phyloP scores from a whole-genome alignment of 1,139 yeast genomes.

The Pichia sp. region DNA sequence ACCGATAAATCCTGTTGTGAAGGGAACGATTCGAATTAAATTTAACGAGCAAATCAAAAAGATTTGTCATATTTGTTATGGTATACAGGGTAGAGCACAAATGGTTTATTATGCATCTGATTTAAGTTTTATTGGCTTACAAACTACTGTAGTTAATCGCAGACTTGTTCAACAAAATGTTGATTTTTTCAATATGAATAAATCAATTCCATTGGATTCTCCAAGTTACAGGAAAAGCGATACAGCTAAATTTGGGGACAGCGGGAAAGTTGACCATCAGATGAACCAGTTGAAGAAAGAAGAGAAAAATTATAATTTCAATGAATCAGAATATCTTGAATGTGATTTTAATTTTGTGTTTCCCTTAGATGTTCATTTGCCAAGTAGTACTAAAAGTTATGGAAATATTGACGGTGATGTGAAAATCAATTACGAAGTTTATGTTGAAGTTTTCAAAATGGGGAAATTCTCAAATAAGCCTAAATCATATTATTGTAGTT shows the following conservation, averaged over 20 bases:
- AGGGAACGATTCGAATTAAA: constrained; percentile 1
- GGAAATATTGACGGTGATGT: constrained; percentile 9
- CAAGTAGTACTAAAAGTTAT: constrained; percentile 9
- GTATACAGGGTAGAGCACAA: constrained; percentile 7
- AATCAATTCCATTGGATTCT: constrained; percentile 4
- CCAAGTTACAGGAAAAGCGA: no score
- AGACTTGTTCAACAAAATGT: constrained; percentile 1
- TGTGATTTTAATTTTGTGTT: constrained; percentile 7
- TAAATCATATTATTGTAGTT: not conserved
- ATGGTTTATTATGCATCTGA: constrained; percentile 4
- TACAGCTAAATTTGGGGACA: no score
- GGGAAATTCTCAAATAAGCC: constrained; percentile 4
- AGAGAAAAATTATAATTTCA: not conserved
- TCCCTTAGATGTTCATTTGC: constrained; percentile 8
- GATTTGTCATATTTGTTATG: constrained; percentile 7
- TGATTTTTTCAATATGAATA: constrained; percentile 3
- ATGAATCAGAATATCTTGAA: constrained; percentile 7
- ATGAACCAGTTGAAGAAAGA: not conserved
- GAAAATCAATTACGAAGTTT: constrained; percentile 7
- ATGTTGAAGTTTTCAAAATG: constrained; percentile 7
- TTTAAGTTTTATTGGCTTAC: not conserved
- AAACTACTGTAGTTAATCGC: not conserved
- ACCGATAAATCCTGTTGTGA: constrained; percentile 4
- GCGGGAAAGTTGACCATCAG: not conserved
- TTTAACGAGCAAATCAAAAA: constrained; percentile 6